Evolutionary conservation across 192 early-diverging fungal genomes (phyloP).

Genomic region (Podila verticillata): DNA sequence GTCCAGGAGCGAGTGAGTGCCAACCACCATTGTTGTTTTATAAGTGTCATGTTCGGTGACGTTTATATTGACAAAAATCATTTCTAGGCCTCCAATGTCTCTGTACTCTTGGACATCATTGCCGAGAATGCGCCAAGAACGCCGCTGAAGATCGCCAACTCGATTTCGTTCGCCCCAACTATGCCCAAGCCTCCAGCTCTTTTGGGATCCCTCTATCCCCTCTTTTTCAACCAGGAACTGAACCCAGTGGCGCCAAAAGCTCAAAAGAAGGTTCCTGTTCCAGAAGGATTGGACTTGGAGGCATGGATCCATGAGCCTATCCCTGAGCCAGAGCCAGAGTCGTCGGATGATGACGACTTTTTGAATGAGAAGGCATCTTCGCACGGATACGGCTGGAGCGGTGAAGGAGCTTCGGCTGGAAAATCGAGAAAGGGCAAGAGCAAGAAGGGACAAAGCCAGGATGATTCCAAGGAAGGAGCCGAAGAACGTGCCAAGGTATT

Average conservation of each 20-base stretch:
- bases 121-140: constrained; percentile 48
- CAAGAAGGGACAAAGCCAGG: constrained; percentile 30
- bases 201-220: constrained; percentile 63
- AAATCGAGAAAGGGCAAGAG: constrained; percentile 41
- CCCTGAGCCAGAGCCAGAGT: constrained; percentile 65
- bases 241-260: constrained; percentile 92
- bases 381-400: constrained; percentile 46
- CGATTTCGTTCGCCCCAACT: constrained; percentile 36
- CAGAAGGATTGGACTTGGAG: constrained; percentile 88
- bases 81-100: constrained; percentile 56
- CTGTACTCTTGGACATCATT: constrained; percentile 61
- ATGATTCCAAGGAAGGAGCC: constrained; percentile 57
- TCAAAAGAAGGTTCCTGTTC: constrained; percentile 89
- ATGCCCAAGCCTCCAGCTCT: constrained; percentile 56
- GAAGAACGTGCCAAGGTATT: constrained; percentile 56
- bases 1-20: constrained; percentile 79
- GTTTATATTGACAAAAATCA: constrained; percentile 13
- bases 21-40: neutral
- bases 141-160: constrained; percentile 41
- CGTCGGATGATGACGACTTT: constrained; percentile 50
- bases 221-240: constrained; percentile 85
- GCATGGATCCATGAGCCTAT: constrained; percentile 80
- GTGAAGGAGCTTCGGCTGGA: constrained; percentile 33
- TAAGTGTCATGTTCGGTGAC: neutral
- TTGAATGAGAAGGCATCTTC: constrained; percentile 40